These are phyloP conservation scores for Breynia disticha DNA, from an alignment of 441 rosid genomes.

Conservation along the genomic window DNA sequence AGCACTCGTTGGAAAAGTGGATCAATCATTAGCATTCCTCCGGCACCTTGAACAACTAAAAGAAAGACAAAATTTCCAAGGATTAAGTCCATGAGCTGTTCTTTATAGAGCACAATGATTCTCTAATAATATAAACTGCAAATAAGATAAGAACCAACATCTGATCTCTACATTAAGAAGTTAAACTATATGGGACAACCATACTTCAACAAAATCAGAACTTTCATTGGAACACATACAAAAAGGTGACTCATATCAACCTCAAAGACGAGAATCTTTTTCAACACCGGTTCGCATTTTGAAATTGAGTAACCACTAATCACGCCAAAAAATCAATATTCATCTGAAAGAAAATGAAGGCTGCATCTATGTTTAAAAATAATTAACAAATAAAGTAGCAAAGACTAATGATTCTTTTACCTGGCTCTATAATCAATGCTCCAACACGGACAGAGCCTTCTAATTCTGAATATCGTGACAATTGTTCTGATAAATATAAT, in stretches of 20 bases:
- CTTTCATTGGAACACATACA: no score
- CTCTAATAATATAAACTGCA: no score
- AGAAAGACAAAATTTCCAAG: constrained; percentile 7
- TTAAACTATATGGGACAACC: no score
- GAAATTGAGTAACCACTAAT: no score
- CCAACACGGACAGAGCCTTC: constrained; percentile 37
- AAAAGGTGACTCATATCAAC: no score
- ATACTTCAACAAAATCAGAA: no score
- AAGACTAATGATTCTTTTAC: constrained; percentile 28
- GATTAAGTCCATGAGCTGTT: no score
- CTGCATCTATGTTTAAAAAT: neutral
- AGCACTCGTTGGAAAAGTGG: constrained; percentile 88
- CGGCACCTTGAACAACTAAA: constrained; percentile 85
- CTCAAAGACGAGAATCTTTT: no score
- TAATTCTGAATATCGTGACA: constrained; percentile 27
- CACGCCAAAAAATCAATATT: neutral
- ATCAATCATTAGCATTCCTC: constrained; percentile 96
- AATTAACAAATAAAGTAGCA: constrained; percentile 1
- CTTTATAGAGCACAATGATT: no score
- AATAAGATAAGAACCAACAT: no score
- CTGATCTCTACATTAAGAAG: no score
- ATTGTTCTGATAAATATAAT: constrained; percentile 43
- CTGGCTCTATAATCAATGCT: constrained; percentile 92
- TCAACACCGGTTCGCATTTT: no score
- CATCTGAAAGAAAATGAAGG: neutral